Base-by-base conservation (phyloP, 1,284 basidiomycete species). In the Coniferiporia sulphurascens region DNA sequence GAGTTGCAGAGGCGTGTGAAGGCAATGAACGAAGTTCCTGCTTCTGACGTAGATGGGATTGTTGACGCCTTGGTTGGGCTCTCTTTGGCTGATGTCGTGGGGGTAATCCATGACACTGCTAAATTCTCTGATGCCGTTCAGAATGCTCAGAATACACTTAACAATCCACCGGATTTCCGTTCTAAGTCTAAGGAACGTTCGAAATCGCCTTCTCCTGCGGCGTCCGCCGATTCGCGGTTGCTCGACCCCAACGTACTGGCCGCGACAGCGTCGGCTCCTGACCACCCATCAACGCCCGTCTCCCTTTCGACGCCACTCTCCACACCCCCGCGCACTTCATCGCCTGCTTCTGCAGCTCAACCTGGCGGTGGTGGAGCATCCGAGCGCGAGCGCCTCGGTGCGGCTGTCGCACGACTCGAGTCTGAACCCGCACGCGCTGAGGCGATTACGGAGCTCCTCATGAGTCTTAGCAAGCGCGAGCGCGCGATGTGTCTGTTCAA, bases 401-500 rank as follows among this genome's bases (percentile, higher is more conserved):
- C 75, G 15, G 88, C 89, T 1, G 80, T 92, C 27, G 69, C 74
- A 55, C 85, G 79, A 67, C 73, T 91, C 12, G 87, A 89, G 70
- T 60, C 65, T 13, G 61, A 62, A 56, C 74, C 80, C 12, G 64
- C 72, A 0, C 78, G 78, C 56, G 81, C 84, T 48, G 70, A 68
- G 4, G 85, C 90, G 63, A 78, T 93, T 55, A 85, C 87, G 0
- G 90, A 91, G 52, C 76, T 95, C 55, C 74, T 95, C 38, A 89
- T 93, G 82, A 86, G 85, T 64, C 77, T 96, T 22, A 86, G 89
- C 2, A 95, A 93, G 73, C 85, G 90, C 64, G 93, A 96, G 65
- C 84, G 92, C 2, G 92, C 91, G 0, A 80, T 95, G 82, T 93
- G 91, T 72, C 76, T 95, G 46, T 95, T 95, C 79, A 95, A 93